phyloP scores from a whole-genome alignment of 1,139 yeast species.

The Candida smagusa region DNA sequence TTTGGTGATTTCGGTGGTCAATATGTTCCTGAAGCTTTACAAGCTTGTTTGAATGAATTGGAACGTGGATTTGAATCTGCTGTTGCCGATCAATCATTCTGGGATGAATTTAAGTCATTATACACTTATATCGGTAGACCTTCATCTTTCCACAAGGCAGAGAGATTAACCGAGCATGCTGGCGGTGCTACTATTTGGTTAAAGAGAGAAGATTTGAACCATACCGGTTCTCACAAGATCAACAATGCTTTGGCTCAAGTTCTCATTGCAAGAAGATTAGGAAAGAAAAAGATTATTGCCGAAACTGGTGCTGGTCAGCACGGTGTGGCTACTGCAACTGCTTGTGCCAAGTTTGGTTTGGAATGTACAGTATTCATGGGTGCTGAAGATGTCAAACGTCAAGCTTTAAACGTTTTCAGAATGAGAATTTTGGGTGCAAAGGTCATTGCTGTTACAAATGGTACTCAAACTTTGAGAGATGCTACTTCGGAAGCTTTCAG shows the following conservation, averaged over 20 bases:
- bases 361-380: conserved; percentile 98
- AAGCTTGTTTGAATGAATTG: conserved; percentile 84
- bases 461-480: conserved; percentile 93
- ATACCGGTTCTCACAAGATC: conserved; percentile 96
- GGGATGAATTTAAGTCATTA: conserved; percentile 85
- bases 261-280: conserved; percentile 84
- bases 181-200: conserved; percentile 99
- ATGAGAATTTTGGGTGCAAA: conserved; percentile 96
- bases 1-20: conserved; percentile 99
- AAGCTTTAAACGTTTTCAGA: conserved; percentile 95
- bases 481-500: conserved; percentile 97
- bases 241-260: conserved; percentile 96
- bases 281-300: conserved; percentile 87
- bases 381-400: conserved; percentile 98
- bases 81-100: conserved; percentile 81
- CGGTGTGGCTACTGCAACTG: conserved; percentile 99
- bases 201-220: conserved; percentile 96
- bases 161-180: conserved; percentile 79
- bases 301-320: conserved; percentile 99
- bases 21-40: conserved; percentile 95
- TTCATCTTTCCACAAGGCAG: conserved; percentile 86
- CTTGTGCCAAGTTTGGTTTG: conserved; percentile 95
- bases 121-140: conserved; percentile 95
- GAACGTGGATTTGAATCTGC: conserved; percentile 87
- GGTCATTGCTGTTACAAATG: conserved; percentile 89